Conservation (phyloP, 2,329 filamentous ascomycete species). For the Penicillium sp. region DNA sequence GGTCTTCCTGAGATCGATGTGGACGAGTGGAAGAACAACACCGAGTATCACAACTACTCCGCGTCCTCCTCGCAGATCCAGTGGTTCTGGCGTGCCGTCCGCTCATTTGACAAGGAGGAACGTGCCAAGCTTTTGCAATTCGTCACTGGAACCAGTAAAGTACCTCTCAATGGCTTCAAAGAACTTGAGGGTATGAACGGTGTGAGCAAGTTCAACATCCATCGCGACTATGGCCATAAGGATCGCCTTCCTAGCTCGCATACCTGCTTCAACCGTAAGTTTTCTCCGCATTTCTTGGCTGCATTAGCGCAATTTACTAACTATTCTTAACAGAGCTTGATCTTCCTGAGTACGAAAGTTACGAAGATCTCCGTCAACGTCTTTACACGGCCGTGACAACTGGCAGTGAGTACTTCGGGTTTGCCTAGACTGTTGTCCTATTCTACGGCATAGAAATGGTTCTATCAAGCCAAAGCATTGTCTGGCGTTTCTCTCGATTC, state of each 20-base stretch:
- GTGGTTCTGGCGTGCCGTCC: slow-evolving; percentile 98
- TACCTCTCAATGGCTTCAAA: slow-evolving; percentile 97
- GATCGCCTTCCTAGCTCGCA: slow-evolving; percentile 93
- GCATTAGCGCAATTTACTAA: slow-evolving; percentile 32
- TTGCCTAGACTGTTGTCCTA: slow-evolving; percentile 62
- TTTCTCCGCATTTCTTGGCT: neutral
- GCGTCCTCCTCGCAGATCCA: slow-evolving; percentile 94
- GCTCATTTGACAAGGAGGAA: slow-evolving; percentile 98
- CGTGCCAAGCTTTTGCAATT: slow-evolving; percentile 96
- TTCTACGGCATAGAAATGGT: slow-evolving; percentile 13
- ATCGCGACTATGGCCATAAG: slow-evolving; percentile 95
- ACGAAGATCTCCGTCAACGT: slow-evolving; percentile 82
- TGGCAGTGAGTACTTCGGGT: slow-evolving; percentile 95
- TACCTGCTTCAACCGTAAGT: slow-evolving; percentile 99
- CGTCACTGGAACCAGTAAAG: slow-evolving; percentile 96
- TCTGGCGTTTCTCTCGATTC: slow-evolving; percentile 31
- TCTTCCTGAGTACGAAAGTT: slow-evolving; percentile 95
- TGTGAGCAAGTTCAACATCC: slow-evolving; percentile 96
- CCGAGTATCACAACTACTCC: slow-evolving; percentile 97
- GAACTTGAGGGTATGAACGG: slow-evolving; percentile 99
- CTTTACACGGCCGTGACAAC: slow-evolving; percentile 96
- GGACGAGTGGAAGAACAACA: slow-evolving; percentile 99
- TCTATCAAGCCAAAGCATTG: slow-evolving; percentile 32
- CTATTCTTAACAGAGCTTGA: slow-evolving; percentile 70
- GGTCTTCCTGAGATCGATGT: slow-evolving; percentile 96